A percentile compares a stretch with the other conserved stretches of the same genome.
Conservation (phyloP, 2,329 filamentous ascomycete species). For the Elsinoe perseae region DNA sequence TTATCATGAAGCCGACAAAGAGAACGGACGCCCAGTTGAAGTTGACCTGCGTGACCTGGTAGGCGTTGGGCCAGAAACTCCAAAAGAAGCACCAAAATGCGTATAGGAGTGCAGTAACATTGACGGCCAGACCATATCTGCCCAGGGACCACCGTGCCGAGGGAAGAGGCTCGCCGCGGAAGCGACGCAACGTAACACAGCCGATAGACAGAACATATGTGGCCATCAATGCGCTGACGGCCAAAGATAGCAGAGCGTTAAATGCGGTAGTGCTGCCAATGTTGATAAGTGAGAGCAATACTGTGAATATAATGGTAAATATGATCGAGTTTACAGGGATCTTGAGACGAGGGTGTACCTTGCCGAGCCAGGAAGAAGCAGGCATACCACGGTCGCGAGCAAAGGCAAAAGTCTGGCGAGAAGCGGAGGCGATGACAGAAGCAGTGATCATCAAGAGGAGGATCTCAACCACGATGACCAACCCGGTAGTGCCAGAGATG, state of each 20-base stretch:
- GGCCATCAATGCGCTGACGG: constrained; percentile 32
- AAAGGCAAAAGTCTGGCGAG: constrained; percentile 21
- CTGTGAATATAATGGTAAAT: constrained; percentile 21
- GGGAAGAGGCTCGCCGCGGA: constrained; percentile 30
- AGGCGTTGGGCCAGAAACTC: constrained; percentile 34
- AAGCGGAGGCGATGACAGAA: constrained; percentile 19
- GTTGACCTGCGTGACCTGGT: constrained; percentile 31
- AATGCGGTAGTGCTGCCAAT: constrained; percentile 34
- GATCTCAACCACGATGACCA: constrained; percentile 22
- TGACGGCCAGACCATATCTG: constrained; percentile 33
- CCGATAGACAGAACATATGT: constrained; percentile 35
- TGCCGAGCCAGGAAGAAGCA: constrained; percentile 18
- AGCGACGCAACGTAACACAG: constrained; percentile 31
- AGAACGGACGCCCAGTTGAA: constrained; percentile 49
- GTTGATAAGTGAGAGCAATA: constrained; percentile 30
- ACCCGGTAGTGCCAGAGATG: constrained; percentile 21
- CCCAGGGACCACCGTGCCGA: constrained; percentile 35
- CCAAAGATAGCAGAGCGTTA: constrained; percentile 36
- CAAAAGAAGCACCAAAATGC: constrained; percentile 37
- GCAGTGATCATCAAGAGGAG: constrained; percentile 19
- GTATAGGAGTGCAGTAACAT: constrained; percentile 35
- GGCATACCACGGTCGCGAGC: constrained; percentile 20
- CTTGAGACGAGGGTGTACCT: constrained; percentile 18
- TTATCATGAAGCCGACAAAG: constrained; percentile 25
- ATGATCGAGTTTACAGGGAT: constrained; percentile 25